These are phyloP conservation scores for Arthrobotrys sinensis DNA, from an alignment of 2,329 filamentous ascomycete genomes.

Conservation along the genomic window DNA sequence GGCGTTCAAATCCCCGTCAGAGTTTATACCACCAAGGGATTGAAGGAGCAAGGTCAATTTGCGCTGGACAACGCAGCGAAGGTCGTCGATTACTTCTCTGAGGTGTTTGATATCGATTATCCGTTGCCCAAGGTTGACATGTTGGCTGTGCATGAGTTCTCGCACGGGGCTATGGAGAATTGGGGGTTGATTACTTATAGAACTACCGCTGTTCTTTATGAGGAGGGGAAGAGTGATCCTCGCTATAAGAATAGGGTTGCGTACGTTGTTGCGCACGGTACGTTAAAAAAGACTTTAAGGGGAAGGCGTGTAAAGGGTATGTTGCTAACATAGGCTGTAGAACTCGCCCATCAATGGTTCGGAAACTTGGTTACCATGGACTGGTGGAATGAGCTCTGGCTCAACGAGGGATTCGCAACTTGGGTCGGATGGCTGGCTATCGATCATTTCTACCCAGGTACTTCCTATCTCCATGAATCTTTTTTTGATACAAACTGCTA, in stretches of 20 bases:
- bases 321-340: constrained; percentile 66
- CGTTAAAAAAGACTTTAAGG: constrained; percentile 49
- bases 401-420: constrained; percentile 96
- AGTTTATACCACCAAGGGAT: constrained; percentile 94
- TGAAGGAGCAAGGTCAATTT: constrained; percentile 91
- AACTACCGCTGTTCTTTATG: constrained; percentile 95
- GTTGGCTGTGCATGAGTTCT: constrained; percentile 91
- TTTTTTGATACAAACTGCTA: constrained; percentile 20
- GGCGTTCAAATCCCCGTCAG: constrained; percentile 92
- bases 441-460: constrained; percentile 86
- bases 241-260: constrained; percentile 94
- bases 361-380: constrained; percentile 97
- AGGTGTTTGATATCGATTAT: constrained; percentile 92
- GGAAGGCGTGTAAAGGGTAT: constrained; percentile 28
- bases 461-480: constrained; percentile 52
- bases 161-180: constrained; percentile 75
- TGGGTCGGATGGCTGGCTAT: constrained; percentile 97
- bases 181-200: constrained; percentile 97
- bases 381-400: constrained; percentile 94
- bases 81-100: constrained; percentile 96
- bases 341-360: constrained; percentile 97
- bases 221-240: constrained; percentile 90
- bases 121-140: constrained; percentile 93
- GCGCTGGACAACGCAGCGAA: constrained; percentile 92
- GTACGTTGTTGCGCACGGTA: constrained; percentile 92